Percentiles rank a stretch among this genome's conserved stretches.
Evolutionary conservation across 2,329 filamentous ascomycete genomes (phyloP).

Genomic region (Fusarium equiseti): DNA sequence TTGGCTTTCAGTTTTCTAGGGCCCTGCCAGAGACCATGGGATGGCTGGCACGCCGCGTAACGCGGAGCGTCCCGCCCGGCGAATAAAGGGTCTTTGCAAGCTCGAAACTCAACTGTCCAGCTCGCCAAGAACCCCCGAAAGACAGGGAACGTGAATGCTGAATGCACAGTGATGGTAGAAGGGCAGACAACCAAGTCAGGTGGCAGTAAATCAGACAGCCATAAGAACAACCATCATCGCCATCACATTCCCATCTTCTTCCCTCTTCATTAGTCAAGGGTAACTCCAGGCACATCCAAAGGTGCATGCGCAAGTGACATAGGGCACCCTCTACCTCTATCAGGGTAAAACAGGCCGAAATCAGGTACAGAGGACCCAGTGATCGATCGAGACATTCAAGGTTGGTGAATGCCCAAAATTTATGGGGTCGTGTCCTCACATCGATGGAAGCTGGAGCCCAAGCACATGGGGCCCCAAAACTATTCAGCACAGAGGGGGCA

Average conservation of each 20-base stretch:
- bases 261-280: slow-evolving; percentile 28
- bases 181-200: slow-evolving; percentile 32
- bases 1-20: slow-evolving; percentile 34
- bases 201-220: slow-evolving; percentile 39
- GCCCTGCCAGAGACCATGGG: slow-evolving; percentile 31
- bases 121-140: slow-evolving; percentile 20
- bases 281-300: slow-evolving; percentile 17
- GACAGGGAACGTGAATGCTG: slow-evolving; percentile 10
- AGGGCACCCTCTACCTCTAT: slow-evolving; percentile 17
- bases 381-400: slow-evolving; percentile 42
- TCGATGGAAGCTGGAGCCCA: slow-evolving; percentile 29
- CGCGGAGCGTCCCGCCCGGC: slow-evolving; percentile 42
- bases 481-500: slow-evolving; percentile 20
- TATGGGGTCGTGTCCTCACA: slow-evolving; percentile 38
- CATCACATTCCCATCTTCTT: slow-evolving; percentile 37
- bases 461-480: slow-evolving; percentile 28
- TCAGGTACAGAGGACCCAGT: slow-evolving; percentile 42
- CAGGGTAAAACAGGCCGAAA: slow-evolving; percentile 25
- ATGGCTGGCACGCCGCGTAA: slow-evolving; percentile 44
- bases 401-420: slow-evolving; percentile 43
- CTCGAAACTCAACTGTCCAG: slow-evolving; percentile 24
- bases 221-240: slow-evolving; percentile 33
- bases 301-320: slow-evolving; percentile 32
- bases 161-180: slow-evolving; percentile 34
- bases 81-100: slow-evolving; percentile 37